Conservation (phyloP, 2,329 filamentous ascomycete species). For the Ascochyta pisi region DNA sequence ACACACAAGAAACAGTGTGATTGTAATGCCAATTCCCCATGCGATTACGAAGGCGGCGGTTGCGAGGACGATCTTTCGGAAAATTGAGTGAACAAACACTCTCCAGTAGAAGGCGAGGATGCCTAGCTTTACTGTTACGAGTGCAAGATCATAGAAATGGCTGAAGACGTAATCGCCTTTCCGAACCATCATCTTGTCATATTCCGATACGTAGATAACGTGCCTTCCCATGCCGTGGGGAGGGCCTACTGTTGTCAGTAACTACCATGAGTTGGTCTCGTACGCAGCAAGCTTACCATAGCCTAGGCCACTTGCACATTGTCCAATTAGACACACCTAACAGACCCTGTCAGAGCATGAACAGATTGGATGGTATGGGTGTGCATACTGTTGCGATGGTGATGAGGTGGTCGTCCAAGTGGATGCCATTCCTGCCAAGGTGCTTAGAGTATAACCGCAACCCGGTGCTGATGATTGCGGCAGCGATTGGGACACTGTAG, state of each 20-base stretch:
- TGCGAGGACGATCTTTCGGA: constrained; percentile 37
- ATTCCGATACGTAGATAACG: constrained; percentile 35
- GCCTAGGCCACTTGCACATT: constrained; percentile 39
- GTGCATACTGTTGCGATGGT: constrained; percentile 38
- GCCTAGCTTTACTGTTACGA: constrained; percentile 41
- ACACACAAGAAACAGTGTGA: constrained; percentile 39
- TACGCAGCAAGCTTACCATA: constrained; percentile 26
- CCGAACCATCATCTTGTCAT: constrained; percentile 41
- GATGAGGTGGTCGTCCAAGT: constrained; percentile 44
- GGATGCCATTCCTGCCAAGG: constrained; percentile 41
- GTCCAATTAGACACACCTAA: constrained; percentile 40
- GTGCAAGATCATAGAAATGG: constrained; percentile 45
- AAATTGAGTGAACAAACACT: constrained; percentile 40
- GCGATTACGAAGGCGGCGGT: constrained; percentile 37
- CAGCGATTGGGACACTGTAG: constrained; percentile 40
- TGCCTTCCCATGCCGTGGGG: constrained; percentile 45
- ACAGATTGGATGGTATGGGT: background rate
- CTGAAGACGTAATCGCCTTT: constrained; percentile 46
- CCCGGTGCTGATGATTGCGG: constrained; percentile 32
- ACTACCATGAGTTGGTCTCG: background rate
- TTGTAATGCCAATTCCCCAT: constrained; percentile 44
- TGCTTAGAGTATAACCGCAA: constrained; percentile 41
- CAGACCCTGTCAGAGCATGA: background rate
- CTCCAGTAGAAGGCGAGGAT: constrained; percentile 46
- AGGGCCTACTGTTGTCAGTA: constrained; percentile 32